A percentile compares a stretch with the other conserved stretches of the same genome.
Evolutionary conservation across 2,329 filamentous ascomycete species (phyloP).

Genomic region (Madurella fahalii): DNA sequence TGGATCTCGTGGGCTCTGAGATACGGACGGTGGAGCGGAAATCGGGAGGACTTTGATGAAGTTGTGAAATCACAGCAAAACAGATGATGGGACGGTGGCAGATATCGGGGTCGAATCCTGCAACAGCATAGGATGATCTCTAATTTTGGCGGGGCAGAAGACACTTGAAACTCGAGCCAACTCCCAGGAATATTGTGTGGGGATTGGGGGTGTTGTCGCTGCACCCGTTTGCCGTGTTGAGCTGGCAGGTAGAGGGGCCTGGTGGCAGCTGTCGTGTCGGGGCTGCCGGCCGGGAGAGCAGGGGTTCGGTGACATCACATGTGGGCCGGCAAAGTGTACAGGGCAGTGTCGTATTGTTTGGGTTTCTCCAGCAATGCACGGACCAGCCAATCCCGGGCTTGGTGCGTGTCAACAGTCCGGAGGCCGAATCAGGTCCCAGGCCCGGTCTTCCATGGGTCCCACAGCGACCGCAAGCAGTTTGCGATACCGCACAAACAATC

Average conservation of each 20-base stretch:
- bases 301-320: constrained; percentile 21
- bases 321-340: not conserved
- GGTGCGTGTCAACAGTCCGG: constrained; percentile 24
- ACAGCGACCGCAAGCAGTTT: not conserved
- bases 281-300: constrained; percentile 10
- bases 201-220: constrained; percentile 6
- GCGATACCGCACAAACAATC: constrained; percentile 7
- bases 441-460: not conserved
- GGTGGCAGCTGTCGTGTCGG: constrained; percentile 15
- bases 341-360: not conserved
- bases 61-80: not conserved
- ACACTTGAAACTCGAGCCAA: constrained; percentile 2
- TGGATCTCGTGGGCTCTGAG: constrained; percentile 6
- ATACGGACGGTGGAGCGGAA: not conserved
- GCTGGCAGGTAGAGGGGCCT: not conserved
- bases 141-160: not conserved
- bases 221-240: not conserved
- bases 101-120: no score
- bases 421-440: constrained; percentile 10
- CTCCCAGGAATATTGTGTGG: not conserved
- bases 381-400: constrained; percentile 1
- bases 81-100: not conserved
- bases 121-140: no score
- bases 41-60: not conserved
- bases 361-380: constrained; percentile 25